Percentiles rank a stretch among this genome's conserved stretches.
phyloP scores from a whole-genome alignment of 2,329 filamentous ascomycete genomes.

The Uncinocarpus reesii region DNA sequence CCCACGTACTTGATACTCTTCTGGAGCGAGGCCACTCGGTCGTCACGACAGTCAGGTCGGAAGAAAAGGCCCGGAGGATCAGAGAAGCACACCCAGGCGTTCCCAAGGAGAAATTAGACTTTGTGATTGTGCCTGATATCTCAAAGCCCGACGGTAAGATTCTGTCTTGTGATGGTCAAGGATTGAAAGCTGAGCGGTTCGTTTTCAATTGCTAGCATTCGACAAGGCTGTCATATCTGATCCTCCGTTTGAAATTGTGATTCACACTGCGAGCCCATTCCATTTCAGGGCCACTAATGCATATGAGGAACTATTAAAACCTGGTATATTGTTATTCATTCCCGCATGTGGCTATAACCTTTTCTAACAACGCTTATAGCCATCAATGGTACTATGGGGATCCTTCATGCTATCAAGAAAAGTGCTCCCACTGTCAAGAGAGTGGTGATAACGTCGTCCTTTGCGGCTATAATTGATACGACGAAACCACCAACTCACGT shows the following conservation, averaged over 20 bases:
- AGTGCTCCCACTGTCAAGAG: constrained; percentile 57
- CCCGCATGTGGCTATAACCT: background rate
- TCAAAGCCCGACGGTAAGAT: constrained; percentile 35
- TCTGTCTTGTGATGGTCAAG: too few species aligned
- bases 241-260: constrained; percentile 59
- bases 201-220: constrained; percentile 45
- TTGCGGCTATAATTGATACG: constrained; percentile 53
- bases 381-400: constrained; percentile 53
- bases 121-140: constrained; percentile 62
- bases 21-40: constrained; percentile 49
- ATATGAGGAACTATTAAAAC: constrained; percentile 49
- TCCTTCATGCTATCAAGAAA: constrained; percentile 52
- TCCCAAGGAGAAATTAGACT: constrained; percentile 50
- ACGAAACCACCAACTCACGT: constrained; percentile 27
- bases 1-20: constrained; percentile 52
- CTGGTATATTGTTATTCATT: constrained; percentile 40
- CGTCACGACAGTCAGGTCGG: constrained; percentile 52
- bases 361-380: constrained; percentile 38
- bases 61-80: constrained; percentile 53
- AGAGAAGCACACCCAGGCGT: constrained; percentile 43
- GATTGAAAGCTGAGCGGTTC: background rate
- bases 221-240: constrained; percentile 51
- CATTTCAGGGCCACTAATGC: constrained; percentile 61
- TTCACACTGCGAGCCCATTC: constrained; percentile 67
- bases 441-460: constrained; percentile 61